Conservation (phyloP, 352 stramenopile species). For the Globisporangium solare region DNA sequence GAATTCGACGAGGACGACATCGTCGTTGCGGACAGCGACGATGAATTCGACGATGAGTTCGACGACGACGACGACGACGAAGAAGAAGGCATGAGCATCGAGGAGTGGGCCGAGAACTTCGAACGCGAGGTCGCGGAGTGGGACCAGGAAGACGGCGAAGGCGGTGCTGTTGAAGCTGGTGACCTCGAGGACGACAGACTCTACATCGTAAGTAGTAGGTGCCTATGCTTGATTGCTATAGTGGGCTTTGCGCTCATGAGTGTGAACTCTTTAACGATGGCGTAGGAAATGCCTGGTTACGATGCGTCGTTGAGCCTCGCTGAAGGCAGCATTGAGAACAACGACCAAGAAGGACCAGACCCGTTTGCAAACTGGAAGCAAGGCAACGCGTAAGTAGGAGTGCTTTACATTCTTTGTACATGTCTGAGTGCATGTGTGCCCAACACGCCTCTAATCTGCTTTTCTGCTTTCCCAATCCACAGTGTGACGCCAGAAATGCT, state of each 20-base stretch:
- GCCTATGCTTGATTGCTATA: background rate
- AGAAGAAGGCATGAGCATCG: conserved; percentile 35
- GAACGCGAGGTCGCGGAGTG: conserved; percentile 56
- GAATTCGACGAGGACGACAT: conserved; percentile 33
- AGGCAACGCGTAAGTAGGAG: conserved; percentile 42
- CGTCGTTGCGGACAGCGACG: conserved; percentile 22
- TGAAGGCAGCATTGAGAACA: conserved; percentile 35
- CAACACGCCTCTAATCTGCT: background rate
- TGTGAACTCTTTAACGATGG: background rate
- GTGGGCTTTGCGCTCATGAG: background rate
- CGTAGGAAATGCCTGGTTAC: conserved; percentile 63
- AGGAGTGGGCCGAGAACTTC: conserved; percentile 65
- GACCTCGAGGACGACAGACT: conserved; percentile 62
- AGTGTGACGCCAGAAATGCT: conserved; percentile 66
- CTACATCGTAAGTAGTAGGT: conserved; percentile 41
- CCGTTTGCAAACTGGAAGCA: conserved; percentile 50
- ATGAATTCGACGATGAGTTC: conserved; percentile 9
- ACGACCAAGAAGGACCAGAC: conserved; percentile 24
- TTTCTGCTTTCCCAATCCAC: background rate
- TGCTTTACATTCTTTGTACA: background rate
- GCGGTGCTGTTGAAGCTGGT: background rate
- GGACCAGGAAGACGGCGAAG: conserved; percentile 34
- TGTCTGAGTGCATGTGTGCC: background rate
- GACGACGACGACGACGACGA: conserved; percentile 34
- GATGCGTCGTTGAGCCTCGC: conserved; percentile 56